Evolutionary conservation across 2,329 filamentous ascomycete species (phyloP), one percentile per base, ranked within the genome.

Genomic region (Neopestalotiopsis rosae): DNA sequence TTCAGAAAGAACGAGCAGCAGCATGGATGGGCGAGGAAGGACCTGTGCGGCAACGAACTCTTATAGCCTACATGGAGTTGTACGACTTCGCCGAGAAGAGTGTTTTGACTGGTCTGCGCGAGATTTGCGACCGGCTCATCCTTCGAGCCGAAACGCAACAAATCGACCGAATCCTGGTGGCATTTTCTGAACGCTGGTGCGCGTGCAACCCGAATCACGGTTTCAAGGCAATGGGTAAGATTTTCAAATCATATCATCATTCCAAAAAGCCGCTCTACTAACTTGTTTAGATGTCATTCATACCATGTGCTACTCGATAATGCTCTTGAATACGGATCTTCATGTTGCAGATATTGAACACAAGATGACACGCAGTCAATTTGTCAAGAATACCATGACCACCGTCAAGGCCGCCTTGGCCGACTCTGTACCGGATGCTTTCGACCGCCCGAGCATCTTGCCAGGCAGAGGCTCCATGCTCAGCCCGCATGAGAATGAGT

Each of bases 311-410:
- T 99, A 98, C 80, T 98, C 96, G 1, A 90, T 99, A 72, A 91
- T 99, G 77, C 87, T 99, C 12, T 87, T 99, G 71, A 99, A 99
- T 76, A 99, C 96, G 42, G 96, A 99, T 83, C 85, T 99, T 68
- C 95, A 99, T 76, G 81, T 98, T 76, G 96, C 95, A 69, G 95
- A 98, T 77, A 97, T 98, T 74, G 94, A 97, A 71, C 90, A 93
- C 75, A 97, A 97, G 83, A 99, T 99, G 96, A 98, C 95, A 1
- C 90, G 93, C 68, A 91, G 88, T 71, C 95, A 98, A 76, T 99
- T 98, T 76, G 89, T 99, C 77, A 97, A 97, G 81, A 99, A 99
- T 78, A 98, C 96, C 4, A 91, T 98, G 86, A 92, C 93, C 0
- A 97, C 95, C 0, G 93, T 99, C 71, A 90, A 89, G 69, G 90